Evolutionary conservation across 176 grass and related monocot genomes (phyloP), one percentile per base, ranked within the genome.

Genomic region (Otatea glauca): DNA sequence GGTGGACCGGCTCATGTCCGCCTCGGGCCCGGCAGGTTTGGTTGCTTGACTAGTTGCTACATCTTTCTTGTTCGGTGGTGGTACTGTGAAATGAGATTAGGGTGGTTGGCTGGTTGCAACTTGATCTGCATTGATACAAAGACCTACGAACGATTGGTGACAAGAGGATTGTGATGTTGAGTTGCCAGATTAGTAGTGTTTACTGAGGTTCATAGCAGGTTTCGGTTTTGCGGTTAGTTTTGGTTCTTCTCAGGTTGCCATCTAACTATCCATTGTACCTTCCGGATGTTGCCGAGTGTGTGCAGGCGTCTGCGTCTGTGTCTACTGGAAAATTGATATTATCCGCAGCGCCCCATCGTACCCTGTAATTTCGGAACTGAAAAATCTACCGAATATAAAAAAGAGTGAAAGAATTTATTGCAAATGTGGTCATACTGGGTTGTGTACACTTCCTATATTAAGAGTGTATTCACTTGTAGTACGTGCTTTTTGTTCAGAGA

Each of bases 21-120:
- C 21, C 51, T 96, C 96, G 2, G 93, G 89, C 24, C 66, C 89
- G 39, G 67, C 89, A 89, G 96, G 96, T 94, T 79, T 18, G 69
- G 45, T 65, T 7, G 68, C 17, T 59, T 86, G 18, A 53, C 20
- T 23, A 62, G 49, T 24, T 65, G 13, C 61, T 62, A 49, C 53
- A 77, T 86, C 66, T 74, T 86, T 15, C 9, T 58, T n/a, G 60
- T 41, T 77, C 4, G 48, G 58, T 59, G 24, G 47, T 39, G 42
- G 55, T 21, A 32, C 1, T 21, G 24, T 63, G 37, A 10, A 6
- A 20, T 58, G 21, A 5, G 17, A 60, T 25, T 67, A 34, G 15
- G 18, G 29, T 61, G 16, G 2, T 69, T 62, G 16, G 20, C n/a
- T 62, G n/a, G 4, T 69, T 62, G 24, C 25, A 49, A 67, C 38